Base-by-base conservation (phyloP, 768 basidiomycete genomes). In the Goffeauzyma gilvescens region DNA sequence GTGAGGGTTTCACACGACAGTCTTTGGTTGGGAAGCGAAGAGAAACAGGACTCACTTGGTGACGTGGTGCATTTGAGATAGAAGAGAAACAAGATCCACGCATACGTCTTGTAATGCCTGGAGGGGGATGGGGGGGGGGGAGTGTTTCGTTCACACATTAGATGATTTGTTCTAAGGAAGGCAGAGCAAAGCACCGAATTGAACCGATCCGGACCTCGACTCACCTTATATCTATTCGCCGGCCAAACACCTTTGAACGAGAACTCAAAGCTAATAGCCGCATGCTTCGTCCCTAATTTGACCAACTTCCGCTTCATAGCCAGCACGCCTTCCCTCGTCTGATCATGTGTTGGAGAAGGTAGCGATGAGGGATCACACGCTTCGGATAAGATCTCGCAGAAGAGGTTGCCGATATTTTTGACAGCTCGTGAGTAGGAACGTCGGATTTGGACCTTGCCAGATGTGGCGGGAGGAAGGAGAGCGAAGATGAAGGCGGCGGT, bases 181-280 rank as follows among this genome's bases (percentile, higher is more conserved):
- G n/a, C n/a, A n/a, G n/a, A n/a, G n/a, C n/a, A n/a, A n/a, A n/a
- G n/a, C n/a, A n/a, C n/a, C n/a, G n/a, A n/a, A n/a, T n/a, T n/a
- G n/a, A n/a, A n/a, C n/a, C n/a, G n/a, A n/a, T n/a, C n/a, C n/a
- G n/a, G n/a, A n/a, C n/a, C 26, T 39, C 20, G 4, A 57, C 73
- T 38, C 50, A 81, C 81, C 27, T 78, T 73, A 57, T 85, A 85
- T 46, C 84, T 65, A 43, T 79, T 65, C n/a, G 73, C 72, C 1
- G 84, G 84, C 84, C 81, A 86, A 50, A 69, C 66, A 1, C 83
- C 84, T 39, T 74, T 63, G 18, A 86, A 61, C 0, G 81, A 83
- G 57, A 82, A 75, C 76, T 85, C 58, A 41, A 43, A 55, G 1
- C 43, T 44, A 24, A 53, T 42, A 32, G 46, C 25, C 13, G 42